Evolutionary conservation across 306 rosid genomes (phyloP).

Genomic region (Ziziphus jujuba): DNA sequence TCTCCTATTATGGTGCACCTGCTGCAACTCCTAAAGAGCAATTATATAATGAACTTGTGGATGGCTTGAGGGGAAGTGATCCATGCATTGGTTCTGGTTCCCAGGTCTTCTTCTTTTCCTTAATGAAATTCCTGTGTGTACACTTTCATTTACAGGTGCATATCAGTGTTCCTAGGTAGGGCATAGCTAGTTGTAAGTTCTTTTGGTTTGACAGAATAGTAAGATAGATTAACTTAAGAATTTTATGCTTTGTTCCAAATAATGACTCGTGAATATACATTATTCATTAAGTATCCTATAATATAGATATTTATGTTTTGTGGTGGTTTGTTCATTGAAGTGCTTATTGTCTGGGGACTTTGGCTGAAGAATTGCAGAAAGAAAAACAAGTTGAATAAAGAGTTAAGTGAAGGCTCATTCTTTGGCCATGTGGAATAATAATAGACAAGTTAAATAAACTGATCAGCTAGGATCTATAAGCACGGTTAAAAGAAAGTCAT

Average conservation of each 20-base stretch:
- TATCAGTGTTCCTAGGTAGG: not conserved
- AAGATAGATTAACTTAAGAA: not conserved
- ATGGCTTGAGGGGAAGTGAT: conserved; percentile 92
- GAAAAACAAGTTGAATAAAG: no score
- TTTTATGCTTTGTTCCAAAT: not conserved
- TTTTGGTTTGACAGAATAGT: not conserved
- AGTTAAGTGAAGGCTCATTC: no score
- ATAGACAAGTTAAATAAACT: no score
- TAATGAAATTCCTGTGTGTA: conserved; percentile 21
- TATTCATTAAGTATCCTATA: not conserved
- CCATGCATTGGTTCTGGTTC: conserved; percentile 90
- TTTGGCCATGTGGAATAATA: no score
- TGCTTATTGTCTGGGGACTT: not conserved
- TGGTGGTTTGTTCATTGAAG: not conserved
- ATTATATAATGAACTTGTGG: conserved; percentile 82
- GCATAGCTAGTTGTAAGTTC: not conserved
- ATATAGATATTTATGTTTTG: not conserved
- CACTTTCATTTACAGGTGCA: conserved; percentile 2
- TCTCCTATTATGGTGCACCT: conserved; percentile 93
- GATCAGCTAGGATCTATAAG: no score
- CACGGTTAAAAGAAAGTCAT: no score
- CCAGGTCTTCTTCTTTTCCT: conserved; percentile 59
- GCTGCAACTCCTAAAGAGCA: conserved; percentile 93
- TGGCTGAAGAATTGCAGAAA: no score
- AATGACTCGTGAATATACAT: not conserved